Base-by-base conservation (phyloP, 2,329 filamentous ascomycete genomes). In the Pseudofabraea citricarpa region DNA sequence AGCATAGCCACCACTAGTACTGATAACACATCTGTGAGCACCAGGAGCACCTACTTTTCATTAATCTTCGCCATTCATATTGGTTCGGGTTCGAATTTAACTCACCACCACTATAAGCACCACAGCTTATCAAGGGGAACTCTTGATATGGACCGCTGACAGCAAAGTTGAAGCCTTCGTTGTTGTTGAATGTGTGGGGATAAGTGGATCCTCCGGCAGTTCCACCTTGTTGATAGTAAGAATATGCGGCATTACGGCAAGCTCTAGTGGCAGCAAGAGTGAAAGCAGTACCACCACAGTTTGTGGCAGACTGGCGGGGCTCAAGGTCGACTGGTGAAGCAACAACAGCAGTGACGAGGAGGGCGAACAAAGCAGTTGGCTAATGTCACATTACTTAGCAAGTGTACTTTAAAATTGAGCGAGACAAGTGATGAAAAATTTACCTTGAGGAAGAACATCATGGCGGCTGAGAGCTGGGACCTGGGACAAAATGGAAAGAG, bases 1-100 rank as follows among this genome's bases (percentile, higher is more conserved):
- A 12, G 80, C 83, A 35, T 77, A 71, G 45, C 72, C 46, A 53
- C 81, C 75, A 13, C 63, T 48, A 0, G 57, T 68, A 57, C 79
- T 82, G 65, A 87, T 79, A 23, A 85, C 64, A 41, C 86, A 77
- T 39, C 83, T 78, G 58, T 87, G 82, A 15, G 83, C 66, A 27
- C 83, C 83, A 1, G 83, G 83, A 1, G 73, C 75, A 19, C 79
- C 78, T 74, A 37, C n/a, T n/a, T n/a, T n/a, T n/a, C n/a, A n/a
- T n/a, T n/a, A n/a, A n/a, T n/a, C n/a, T n/a, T n/a, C n/a, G n/a
- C n/a, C n/a, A n/a, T n/a, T n/a, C n/a, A n/a, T n/a, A n/a, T n/a
- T n/a, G n/a, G n/a, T n/a, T n/a, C n/a, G n/a, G n/a, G n/a, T 19
- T n/a, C 15, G 6, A 27, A 44, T 20, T 18, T 24, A 23, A 62